Base-by-base conservation (phyloP, 345 rosid species). In the Nephelium lappaceum region DNA sequence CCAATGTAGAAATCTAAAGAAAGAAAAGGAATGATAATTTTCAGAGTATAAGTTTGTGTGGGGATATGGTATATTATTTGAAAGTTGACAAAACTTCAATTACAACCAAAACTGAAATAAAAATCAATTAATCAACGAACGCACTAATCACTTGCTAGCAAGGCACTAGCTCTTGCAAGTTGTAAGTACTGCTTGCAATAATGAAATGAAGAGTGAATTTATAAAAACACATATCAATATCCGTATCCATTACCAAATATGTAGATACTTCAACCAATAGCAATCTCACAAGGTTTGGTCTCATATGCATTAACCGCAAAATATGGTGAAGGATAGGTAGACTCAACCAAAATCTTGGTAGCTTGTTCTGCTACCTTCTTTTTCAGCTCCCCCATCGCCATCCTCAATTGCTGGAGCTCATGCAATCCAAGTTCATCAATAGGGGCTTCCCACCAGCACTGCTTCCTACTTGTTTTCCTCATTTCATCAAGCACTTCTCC, bases 361-460 rank as follows among this genome's bases (percentile, higher is more conserved):
- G 73, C 65, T 76, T 83, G 76, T 51, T 49, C 51, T 43, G 45
- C 41, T 2, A 85, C 79, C 0, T 69, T 49, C 81, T 66, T 78
- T 77, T 83, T 77, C 14, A 87, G 77, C 71, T 64, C 83, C 10
- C 74, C 75, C 65, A 87, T 43, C 1, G 84, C 80, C 11, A 36
- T 63, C 68, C 70, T 78, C 49, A 85, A 19, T 42, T 82, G 64
- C 58, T 72, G 42, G 0, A 85, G 87, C 78, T 85, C 69, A 1
- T 51, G 51, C 23, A 70, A 24, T 18, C 63, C 71, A 25, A 83
- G 74, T 70, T 82, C 83, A 10, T 84, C 83, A 3, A 82, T 7
- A 5, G 84, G 81, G 45, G 76, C 47, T 47, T 77, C 80, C 87
- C 90, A 85, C 84, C 82, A 86, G 21, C 82, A 60, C 31, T 36